Evolutionary conservation across 371 early-diverging fungal genomes (phyloP).

Genomic region (Mortierella sp.): DNA sequence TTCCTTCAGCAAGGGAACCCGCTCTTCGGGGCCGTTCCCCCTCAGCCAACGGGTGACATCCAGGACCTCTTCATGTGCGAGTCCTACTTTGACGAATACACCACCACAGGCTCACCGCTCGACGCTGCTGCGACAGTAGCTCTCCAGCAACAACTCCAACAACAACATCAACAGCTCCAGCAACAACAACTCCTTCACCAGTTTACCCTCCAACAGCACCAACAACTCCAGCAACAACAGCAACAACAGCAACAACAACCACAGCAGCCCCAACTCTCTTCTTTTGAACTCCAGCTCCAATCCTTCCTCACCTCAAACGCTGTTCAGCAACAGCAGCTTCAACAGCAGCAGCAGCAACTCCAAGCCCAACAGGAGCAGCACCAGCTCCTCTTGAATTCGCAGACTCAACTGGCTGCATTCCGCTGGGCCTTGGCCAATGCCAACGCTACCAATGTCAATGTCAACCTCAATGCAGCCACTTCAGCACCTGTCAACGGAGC

Average conservation of each 20-base stretch:
- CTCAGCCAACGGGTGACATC: conserved; percentile 39
- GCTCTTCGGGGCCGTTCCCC: conserved; percentile 41
- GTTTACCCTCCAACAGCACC: conserved; percentile 19
- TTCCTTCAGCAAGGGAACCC: conserved; percentile 54
- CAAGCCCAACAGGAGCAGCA: conserved; percentile 50
- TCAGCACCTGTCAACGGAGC: conserved; percentile 23
- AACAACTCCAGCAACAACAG: conserved; percentile 46
- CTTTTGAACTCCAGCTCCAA: conserved; percentile 47
- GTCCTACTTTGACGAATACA: conserved; percentile 60
- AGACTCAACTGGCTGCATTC: conserved; percentile 49
- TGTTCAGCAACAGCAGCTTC: conserved; percentile 45
- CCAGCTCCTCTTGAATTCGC: conserved; percentile 44
- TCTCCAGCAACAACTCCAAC: conserved; percentile 39
- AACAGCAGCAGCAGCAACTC: conserved; percentile 49
- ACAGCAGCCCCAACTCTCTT: conserved; percentile 32
- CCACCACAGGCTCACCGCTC: conserved; percentile 38
- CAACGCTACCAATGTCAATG: conserved; percentile 23
- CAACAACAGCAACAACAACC: conserved; percentile 43
- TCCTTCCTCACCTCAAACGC: conserved; percentile 39
- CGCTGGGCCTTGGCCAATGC: conserved; percentile 52
- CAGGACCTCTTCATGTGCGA: conserved; percentile 60
- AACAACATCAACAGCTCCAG: conserved; percentile 35
- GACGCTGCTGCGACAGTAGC: conserved; percentile 18
- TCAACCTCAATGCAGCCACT: conserved; percentile 13
- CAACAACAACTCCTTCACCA: conserved; percentile 30